phyloP scores from a whole-genome alignment of 306 rosid species.

The Vigna angularis region DNA sequence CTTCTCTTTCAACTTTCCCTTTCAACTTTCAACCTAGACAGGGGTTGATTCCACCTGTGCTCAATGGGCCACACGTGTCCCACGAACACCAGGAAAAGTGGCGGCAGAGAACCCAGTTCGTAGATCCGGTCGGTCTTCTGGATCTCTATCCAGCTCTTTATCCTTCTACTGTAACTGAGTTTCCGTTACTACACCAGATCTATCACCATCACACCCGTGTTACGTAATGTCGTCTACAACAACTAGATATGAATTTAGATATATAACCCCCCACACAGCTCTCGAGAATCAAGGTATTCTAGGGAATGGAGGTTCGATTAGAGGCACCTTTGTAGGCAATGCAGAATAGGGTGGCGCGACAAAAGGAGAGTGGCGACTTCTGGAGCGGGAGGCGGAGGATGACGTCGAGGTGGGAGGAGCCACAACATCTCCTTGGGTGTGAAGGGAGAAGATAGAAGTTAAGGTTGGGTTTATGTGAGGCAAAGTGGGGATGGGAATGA shows the following conservation, averaged over 20 bases:
- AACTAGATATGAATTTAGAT: conserved; percentile 69
- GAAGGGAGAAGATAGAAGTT: conserved; percentile 42
- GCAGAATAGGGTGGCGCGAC: conserved; percentile 51
- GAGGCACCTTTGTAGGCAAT: conserved; percentile 61
- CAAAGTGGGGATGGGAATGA: conserved; percentile 20
- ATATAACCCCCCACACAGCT: conserved; percentile 57
- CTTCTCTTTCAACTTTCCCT: too few relatives aligned
- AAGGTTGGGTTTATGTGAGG: conserved; percentile 56
- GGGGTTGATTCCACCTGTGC: conserved; percentile 69
- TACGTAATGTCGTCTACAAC: conserved; percentile 67
- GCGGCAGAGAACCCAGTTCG: conserved; percentile 73
- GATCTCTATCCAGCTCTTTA: conserved; percentile 76
- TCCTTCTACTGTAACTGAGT: conserved; percentile 49
- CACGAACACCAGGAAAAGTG: conserved; percentile 65
- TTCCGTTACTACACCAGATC: conserved; percentile 66
- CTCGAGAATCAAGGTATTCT: conserved; percentile 48
- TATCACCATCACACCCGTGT: conserved; percentile 76
- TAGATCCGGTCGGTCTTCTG: conserved; percentile 69
- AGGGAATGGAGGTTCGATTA: background rate
- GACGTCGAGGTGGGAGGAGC: conserved; percentile 56
- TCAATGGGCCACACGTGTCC: conserved; percentile 77
- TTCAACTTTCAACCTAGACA: too few relatives aligned
- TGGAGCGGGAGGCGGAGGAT: conserved; percentile 45
- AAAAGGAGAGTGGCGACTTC: conserved; percentile 46
- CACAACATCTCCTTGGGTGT: conserved; percentile 56